Conservation (phyloP, 176 grass and related monocot species). For the Raddia distichophylla region DNA sequence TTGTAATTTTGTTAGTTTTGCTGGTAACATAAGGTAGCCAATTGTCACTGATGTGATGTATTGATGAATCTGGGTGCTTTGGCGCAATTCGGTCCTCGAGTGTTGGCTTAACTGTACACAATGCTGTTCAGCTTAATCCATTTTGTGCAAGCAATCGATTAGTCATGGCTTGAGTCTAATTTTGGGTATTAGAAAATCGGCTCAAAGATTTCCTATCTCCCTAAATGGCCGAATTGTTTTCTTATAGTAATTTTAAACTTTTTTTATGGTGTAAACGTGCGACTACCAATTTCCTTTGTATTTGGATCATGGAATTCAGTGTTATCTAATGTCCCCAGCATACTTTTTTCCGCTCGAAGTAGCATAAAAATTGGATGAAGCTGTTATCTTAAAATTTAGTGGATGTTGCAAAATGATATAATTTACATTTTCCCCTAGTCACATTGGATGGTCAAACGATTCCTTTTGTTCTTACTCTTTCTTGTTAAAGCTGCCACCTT, state of each 20-base stretch:
- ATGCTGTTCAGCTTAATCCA: not conserved
- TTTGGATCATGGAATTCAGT: not conserved
- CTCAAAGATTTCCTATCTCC: not conserved
- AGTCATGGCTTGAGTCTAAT: not conserved
- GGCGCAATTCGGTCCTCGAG: not conserved
- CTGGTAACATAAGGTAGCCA: not conserved
- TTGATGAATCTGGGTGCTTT: not conserved
- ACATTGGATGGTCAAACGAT: not conserved
- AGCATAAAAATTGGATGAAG: not conserved
- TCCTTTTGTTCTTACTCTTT: not conserved
- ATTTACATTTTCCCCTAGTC: not conserved
- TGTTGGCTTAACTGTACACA: not conserved
- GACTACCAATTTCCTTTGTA: not conserved
- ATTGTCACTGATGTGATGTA: not conserved
- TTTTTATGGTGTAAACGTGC: not conserved
- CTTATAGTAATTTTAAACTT: not conserved
- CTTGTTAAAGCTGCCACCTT: not conserved
- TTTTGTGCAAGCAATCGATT: not conserved
- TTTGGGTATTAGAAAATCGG: not conserved
- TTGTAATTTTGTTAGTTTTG: not conserved
- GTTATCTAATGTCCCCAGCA: not conserved
- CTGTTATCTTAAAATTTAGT: not conserved
- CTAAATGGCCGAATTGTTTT: not conserved
- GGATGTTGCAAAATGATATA: slow-evolving; percentile 24
- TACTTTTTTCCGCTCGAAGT: not conserved